Conservation (phyloP, 1,139 yeast genomes). For the Yamadazyma sp. region DNA sequence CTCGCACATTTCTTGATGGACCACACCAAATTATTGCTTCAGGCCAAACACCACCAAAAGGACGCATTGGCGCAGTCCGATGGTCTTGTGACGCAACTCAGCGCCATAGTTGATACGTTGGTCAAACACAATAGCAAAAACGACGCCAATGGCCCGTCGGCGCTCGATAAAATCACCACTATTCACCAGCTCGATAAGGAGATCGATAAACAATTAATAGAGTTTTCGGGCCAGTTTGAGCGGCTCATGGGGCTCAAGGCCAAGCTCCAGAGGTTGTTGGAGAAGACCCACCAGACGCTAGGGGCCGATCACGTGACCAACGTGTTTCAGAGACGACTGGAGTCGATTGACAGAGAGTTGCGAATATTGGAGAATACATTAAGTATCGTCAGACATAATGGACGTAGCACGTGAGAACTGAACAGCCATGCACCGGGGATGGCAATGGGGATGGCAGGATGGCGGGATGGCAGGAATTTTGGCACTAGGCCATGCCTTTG, state of each 20-base stretch:
- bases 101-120: constrained; percentile 23
- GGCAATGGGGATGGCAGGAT: too few species aligned
- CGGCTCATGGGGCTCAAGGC: constrained; percentile 21
- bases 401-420: not conserved
- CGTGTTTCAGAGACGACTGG: constrained; percentile 41
- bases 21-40: constrained; percentile 30
- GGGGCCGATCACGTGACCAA: constrained; percentile 24
- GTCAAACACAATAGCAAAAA: constrained; percentile 27
- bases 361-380: constrained; percentile 45
- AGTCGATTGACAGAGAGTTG: constrained; percentile 46
- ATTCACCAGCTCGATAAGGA: constrained; percentile 41
- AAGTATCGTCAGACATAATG: constrained; percentile 14
- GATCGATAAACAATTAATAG: constrained; percentile 37
- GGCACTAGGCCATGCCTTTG: constrained; percentile 35
- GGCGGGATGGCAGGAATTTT: not conserved
- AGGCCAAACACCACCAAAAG: constrained; percentile 39
- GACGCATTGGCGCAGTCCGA: constrained; percentile 29
- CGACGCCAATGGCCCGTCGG: constrained; percentile 23
- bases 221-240: constrained; percentile 26
- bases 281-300: constrained; percentile 18
- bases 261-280: constrained; percentile 20
- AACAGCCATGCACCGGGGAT: not conserved
- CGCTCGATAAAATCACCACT: constrained; percentile 45
- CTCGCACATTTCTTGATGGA: constrained; percentile 6
- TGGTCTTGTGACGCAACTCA: constrained; percentile 29